Base-by-base conservation (phyloP, 2,329 filamentous ascomycete species). In the Trichophyton schoenleinii region DNA sequence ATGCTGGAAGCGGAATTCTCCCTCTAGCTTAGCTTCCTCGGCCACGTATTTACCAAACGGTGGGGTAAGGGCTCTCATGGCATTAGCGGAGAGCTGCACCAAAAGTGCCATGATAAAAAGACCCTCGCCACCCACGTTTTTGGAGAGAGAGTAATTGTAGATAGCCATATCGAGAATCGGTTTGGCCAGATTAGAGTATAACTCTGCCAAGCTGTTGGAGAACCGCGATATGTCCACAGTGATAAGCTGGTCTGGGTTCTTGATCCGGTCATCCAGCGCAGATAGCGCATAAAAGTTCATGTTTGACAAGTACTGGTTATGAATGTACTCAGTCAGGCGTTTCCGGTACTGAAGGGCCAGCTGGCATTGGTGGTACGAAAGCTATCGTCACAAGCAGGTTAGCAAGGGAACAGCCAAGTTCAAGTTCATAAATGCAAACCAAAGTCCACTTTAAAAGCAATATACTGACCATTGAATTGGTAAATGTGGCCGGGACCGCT, bases 241-340 rank as follows among this genome's bases (percentile, higher is more conserved):
- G 68, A 99, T 95, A 49, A 99, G 82, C 75, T 99, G 94, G 71
- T 99, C 94, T 2, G 94, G 90, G 70, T 99, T 99, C 79, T 96
- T 96, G 81, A 99, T 96, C 71, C 94, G 85, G 72, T 99, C 94
- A 69, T 99, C 94, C 41, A 99, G 81, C 0, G 94, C 91, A 0
- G 91, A 95, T 59, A 99, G 87, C 2, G 91, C 91, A 73, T 99
- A 99, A 73, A 97, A 99, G 0, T 92, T 97, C 83, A 99, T 88
- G 63, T 96, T 88, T n/a, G 89, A 91, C 13, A 99, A 82, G 73
- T 99, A 99, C 72, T 91, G 89, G 72, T 95, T 88, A 77, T 99
- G 94, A 58, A 99, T 94, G 72, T 91, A 81, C 70, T 94, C 88
- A n/a, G 94, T 99, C 38, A 99, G 81, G 53, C 94, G 85, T 44